A percentile compares a stretch with the other conserved stretches of the same genome.
Evolutionary conservation across 2,329 filamentous ascomycete genomes (phyloP).

Genomic region (Aspergillus pseudoviridinutans): DNA sequence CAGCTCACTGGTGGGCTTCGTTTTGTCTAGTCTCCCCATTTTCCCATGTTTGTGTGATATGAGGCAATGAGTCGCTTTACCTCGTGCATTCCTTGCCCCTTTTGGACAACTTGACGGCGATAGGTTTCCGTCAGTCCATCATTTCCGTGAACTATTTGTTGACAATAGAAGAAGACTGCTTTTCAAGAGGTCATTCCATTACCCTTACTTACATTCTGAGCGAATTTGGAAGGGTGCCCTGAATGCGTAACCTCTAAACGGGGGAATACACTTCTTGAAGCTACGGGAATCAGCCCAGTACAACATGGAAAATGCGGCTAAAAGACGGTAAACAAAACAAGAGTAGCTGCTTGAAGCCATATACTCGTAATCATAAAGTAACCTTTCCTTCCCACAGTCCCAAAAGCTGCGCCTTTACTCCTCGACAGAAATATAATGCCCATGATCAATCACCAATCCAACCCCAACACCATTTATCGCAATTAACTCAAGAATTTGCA

Average conservation of each 20-base stretch:
- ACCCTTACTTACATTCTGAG: background rate
- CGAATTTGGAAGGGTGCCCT: background rate
- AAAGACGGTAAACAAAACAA: background rate
- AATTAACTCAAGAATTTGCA: constrained; percentile 48
- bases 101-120: background rate
- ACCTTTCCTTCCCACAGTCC: background rate
- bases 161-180: background rate
- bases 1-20: background rate
- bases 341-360: background rate
- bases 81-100: background rate
- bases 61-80: background rate
- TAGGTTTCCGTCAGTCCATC: background rate
- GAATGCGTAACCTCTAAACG: too few species aligned
- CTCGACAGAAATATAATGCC: background rate
- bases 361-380: background rate
- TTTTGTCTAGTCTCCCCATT: background rate
- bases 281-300: background rate
- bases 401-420: background rate
- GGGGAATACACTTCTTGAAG: background rate
- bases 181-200: background rate
- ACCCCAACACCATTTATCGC: constrained; percentile 10
- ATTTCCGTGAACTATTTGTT: background rate
- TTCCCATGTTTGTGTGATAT: background rate
- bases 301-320: background rate
- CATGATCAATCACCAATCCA: constrained; percentile 3